A percentile compares a stretch with the other conserved stretches of the same genome.
phyloP scores from a whole-genome alignment of 129 eudicot species.

The Centrapalus pauciflorus region DNA sequence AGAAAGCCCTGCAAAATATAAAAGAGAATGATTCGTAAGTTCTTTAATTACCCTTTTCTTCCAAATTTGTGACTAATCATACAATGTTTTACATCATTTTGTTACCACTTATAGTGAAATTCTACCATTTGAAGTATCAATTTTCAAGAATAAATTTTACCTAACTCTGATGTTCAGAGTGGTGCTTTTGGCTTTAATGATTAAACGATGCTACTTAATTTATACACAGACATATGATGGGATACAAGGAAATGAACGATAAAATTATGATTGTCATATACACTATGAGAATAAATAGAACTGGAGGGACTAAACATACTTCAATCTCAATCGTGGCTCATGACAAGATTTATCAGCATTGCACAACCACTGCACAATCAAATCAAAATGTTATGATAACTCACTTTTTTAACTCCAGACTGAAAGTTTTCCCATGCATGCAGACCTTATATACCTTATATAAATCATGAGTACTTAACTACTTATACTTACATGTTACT shows the following conservation, averaged over 20 bases:
- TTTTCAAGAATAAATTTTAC: too few relatives aligned
- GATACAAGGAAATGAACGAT: not conserved
- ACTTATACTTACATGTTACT: too few relatives aligned
- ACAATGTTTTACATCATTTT: not conserved
- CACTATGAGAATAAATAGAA: not conserved
- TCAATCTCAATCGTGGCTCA: conserved; percentile 87
- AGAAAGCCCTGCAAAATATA: conserved; percentile 66
- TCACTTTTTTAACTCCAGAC: not conserved
- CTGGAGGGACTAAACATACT: conserved; percentile 40
- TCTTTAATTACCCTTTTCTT: not conserved
- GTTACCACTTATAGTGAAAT: not conserved
- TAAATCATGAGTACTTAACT: too few relatives aligned
- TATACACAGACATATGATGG: too few relatives aligned
- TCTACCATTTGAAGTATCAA: too few relatives aligned
- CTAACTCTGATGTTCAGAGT: not conserved
- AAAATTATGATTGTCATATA: conserved; percentile 3
- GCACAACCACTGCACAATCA: conserved; percentile 76
- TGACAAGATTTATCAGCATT: conserved; percentile 98
- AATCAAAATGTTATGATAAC: not conserved
- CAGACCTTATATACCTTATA: not conserved
- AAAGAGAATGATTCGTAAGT: too few relatives aligned
- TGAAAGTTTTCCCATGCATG: not conserved
- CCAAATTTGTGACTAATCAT: not conserved
- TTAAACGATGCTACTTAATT: not conserved
- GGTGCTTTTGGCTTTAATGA: not conserved